Base-by-base conservation (phyloP, 2,329 filamentous ascomycete species). In the Endoconidiophora polonica region DNA sequence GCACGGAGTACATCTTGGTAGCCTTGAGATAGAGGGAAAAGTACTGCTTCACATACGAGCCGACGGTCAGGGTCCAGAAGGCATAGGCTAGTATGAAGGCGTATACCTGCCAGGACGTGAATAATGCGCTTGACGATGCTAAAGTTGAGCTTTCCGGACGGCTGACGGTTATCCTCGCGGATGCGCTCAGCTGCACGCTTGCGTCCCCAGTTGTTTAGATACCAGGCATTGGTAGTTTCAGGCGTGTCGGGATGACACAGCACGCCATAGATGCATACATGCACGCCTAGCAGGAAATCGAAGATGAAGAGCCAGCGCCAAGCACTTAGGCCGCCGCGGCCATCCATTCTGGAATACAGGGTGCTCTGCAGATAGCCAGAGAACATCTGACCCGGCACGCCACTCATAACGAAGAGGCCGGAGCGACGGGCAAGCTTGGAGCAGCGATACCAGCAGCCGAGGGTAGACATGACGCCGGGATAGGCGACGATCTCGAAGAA, bases 131-230 rank as follows among this genome's bases (percentile, higher is more conserved):
- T 57, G 48, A 68, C 54, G 18, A 68, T 61, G 29, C 57, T 55
- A 57, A 59, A 60, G 49, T 66, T 58, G 49, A 66, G 58, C 54
- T 64, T 64, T 1, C 63, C 62, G 2, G 57, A 54, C 2, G 65
- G 65, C 44, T 59, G 60, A 45, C 65, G 61, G 16, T 66, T 66
- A 41, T 68, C 66, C 48, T 77, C 73, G 55, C 82, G 73, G 59
- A 90, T 88, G 55, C 83, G 73, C 43, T 81, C 72, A 12, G 73
- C 68, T 54, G 84, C 79, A 38, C 80, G 72, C 50, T 75, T 68
- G 22, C 73, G 71, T 61, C 88, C 83, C 55, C 78, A 62, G 0
- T 65, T 64, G 59, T 59, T 66, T 20, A 70, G 58, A 44, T 65
- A 71, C 50, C 64, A 68, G 0, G 68, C 67, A 1, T 56, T 59